Percentiles rank a stretch among this genome's conserved stretches.
These are phyloP conservation scores for Leptographium galeiforme DNA, from an alignment of 2,329 filamentous ascomycete genomes.

Conservation along the genomic window DNA sequence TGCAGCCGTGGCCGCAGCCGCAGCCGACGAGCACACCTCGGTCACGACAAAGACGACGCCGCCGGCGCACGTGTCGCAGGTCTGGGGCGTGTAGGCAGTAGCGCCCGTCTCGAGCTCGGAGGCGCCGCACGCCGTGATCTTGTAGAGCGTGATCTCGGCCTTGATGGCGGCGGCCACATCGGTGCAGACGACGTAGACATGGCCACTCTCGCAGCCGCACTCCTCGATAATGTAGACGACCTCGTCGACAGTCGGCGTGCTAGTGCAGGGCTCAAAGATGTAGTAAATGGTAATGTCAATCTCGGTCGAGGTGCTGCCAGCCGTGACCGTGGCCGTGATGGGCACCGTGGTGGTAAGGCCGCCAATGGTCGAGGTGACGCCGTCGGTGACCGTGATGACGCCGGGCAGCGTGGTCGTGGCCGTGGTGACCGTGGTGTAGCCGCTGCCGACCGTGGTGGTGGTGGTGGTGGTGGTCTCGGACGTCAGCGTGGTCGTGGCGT, in stretches of 20 bases:
- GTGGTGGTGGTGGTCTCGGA: neutral
- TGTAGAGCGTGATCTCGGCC: neutral
- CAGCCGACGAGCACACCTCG: neutral
- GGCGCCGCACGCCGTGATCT: neutral
- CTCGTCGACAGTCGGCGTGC: neutral
- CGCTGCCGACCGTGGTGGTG: neutral
- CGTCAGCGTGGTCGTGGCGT: neutral
- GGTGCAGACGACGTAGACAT: neutral
- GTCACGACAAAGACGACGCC: neutral
- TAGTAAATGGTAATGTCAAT: slow-evolving; percentile 1
- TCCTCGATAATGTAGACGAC: slow-evolving; percentile 4
- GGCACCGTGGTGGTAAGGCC: neutral
- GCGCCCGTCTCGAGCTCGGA: neutral
- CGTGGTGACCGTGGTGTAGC: neutral
- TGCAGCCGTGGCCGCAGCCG: slow-evolving; percentile 1
- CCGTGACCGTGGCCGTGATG: neutral
- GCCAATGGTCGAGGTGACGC: neutral
- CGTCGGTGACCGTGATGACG: neutral
- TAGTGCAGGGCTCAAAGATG: slow-evolving; percentile 2
- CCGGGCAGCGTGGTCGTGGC: neutral
- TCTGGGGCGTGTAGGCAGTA: neutral
- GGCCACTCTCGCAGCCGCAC: slow-evolving; percentile 3
- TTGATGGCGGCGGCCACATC: neutral
- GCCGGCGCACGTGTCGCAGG: slow-evolving; percentile 1
- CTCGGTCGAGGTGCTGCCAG: neutral